Percentiles rank a stretch among this genome's conserved stretches.
phyloP scores from a whole-genome alignment of 805 yeast genomes.

The Priceomyces medius region DNA sequence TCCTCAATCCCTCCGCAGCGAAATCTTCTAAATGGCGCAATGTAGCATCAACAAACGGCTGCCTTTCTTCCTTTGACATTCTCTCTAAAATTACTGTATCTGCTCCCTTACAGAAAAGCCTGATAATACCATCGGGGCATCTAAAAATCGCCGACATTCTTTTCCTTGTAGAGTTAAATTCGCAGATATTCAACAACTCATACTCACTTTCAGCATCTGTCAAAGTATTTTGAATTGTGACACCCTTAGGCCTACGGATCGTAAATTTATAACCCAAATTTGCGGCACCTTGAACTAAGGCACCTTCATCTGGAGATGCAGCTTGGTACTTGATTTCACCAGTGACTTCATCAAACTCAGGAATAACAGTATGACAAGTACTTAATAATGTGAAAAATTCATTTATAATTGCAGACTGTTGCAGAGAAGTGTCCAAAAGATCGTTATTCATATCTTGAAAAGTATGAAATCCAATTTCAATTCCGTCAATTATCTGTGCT shows the following conservation, averaged over 20 bases:
- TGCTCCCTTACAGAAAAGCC: conserved; percentile 94
- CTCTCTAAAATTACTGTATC: conserved; percentile 94
- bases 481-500: conserved; percentile 69
- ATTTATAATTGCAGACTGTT: conserved; percentile 52
- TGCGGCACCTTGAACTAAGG: conserved; percentile 95
- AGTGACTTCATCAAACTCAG: conserved; percentile 62
- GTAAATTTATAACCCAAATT: conserved; percentile 79
- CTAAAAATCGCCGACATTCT: conserved; percentile 95
- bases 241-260: conserved; percentile 80
- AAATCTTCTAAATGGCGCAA: conserved; percentile 89
- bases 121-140: conserved; percentile 89
- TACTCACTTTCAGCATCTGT: conserved; percentile 53
- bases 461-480: conserved; percentile 74
- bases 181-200: conserved; percentile 87
- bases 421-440: conserved; percentile 44
- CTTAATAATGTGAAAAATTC: conserved; percentile 83
- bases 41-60: conserved; percentile 82
- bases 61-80: conserved; percentile 54
- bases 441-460: conserved; percentile 61
- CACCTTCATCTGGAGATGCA: conserved; percentile 99
- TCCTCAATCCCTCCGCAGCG: conserved; percentile 94
- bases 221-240: conserved; percentile 56
- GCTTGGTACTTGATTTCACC: conserved; percentile 90
- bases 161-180: conserved; percentile 95
- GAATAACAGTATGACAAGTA: conserved; percentile 96